Evolutionary conservation across 805 yeast genomes (phyloP), one percentile per base, ranked within the genome.

Genomic region (Middelhovenomyces tepae): DNA sequence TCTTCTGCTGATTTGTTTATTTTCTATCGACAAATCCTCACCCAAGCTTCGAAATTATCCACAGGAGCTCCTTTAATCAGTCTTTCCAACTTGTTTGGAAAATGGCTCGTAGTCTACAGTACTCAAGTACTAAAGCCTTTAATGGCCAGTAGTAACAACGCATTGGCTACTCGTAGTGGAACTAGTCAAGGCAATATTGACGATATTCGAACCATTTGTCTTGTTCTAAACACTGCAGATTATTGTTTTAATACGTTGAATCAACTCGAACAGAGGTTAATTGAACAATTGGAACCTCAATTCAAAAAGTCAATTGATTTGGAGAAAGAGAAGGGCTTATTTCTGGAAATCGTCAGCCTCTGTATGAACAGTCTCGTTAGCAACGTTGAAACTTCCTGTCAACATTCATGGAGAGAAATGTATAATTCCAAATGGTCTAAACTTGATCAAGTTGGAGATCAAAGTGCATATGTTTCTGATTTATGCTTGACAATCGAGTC

Each of bases 1-100:
- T 82, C 95, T 0, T 81, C 94, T 7, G 84, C 93, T 1, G 96
- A 89, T 44, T 57, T 91, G 21, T 87, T 91, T 56, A 71, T 85
- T 47, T 59, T 72, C 2, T 87, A 83, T 52, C 72, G 94, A 39
- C 77, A 77, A 31, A 60, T 81, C 6, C 56, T 91, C 22, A 64
- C 76, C 15, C 95, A 84, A 50, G 66, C 86, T 7, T 57, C 81
- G 10, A 74, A 70, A 38, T 54, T 81, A 15, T 60, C 74, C 1
- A 67, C 66, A 1, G 67, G 69, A 3, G 54, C 55, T 3, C 61
- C 67, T 5, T 47, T 66, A 11, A 36, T 51, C 20, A 71, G 70
- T 11, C 57, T 83, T 32, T 60, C 79, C 2, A 57, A 57, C 10
- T 61, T 85, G 6, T 85, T 85, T 54, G 65, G 73, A 9, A 75